phyloP scores from a whole-genome alignment of 2,329 filamentous ascomycete genomes.

The Aspergillus ochraceoroseus region DNA sequence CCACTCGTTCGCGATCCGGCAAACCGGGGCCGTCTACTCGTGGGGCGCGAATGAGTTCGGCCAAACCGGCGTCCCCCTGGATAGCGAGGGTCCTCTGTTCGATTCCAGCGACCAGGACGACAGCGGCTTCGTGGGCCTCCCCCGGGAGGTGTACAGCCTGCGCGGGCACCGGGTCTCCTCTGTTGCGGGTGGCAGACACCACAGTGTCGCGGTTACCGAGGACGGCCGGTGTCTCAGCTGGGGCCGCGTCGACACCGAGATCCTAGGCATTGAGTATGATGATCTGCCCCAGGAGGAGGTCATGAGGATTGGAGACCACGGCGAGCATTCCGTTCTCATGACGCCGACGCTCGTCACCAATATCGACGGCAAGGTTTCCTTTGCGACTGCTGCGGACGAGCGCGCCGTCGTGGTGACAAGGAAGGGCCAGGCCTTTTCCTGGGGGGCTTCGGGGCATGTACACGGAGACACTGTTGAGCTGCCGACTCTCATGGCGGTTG shows the following conservation, averaged over 20 bases:
- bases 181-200: slow-evolving; percentile 19
- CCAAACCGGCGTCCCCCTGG: slow-evolving; percentile 62
- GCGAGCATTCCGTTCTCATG: slow-evolving; percentile 9
- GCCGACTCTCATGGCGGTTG: slow-evolving; percentile 66
- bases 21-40: slow-evolving; percentile 49
- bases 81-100: slow-evolving; percentile 49
- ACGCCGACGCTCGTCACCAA: slow-evolving; percentile 8
- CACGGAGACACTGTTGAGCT: slow-evolving; percentile 54
- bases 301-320: background rate
- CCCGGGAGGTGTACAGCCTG: slow-evolving; percentile 11
- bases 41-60: slow-evolving; percentile 81
- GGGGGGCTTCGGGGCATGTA: slow-evolving; percentile 64
- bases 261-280: slow-evolving; percentile 12
- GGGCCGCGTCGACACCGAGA: slow-evolving; percentile 21
- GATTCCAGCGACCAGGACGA: too few species aligned
- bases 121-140: slow-evolving; percentile 13
- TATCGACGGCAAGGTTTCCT: slow-evolving; percentile 9
- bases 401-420: slow-evolving; percentile 68
- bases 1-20: slow-evolving; percentile 47
- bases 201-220: slow-evolving; percentile 20
- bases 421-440: slow-evolving; percentile 64
- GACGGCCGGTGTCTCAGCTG: slow-evolving; percentile 19
- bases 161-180: slow-evolving; percentile 6
- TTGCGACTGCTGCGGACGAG: slow-evolving; percentile 42
- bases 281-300: slow-evolving; percentile 14